Conservation (phyloP, 495 filamentous ascomycete genomes). For the Bathelium albidoporum region DNA sequence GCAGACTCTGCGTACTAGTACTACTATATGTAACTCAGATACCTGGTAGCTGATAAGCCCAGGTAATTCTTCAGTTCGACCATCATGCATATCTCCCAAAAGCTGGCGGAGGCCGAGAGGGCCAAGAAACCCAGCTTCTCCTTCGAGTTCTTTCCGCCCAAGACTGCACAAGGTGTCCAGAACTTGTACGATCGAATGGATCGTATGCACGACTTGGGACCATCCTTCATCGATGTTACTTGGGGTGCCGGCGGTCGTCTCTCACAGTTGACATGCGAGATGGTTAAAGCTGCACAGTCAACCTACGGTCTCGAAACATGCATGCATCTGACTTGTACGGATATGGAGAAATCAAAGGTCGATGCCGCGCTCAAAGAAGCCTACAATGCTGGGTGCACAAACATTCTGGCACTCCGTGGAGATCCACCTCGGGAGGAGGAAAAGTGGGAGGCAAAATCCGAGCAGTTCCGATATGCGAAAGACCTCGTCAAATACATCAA, state of each 20-base stretch:
- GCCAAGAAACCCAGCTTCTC: slow-evolving; percentile 78
- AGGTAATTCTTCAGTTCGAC: background rate
- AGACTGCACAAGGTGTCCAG: slow-evolving; percentile 96
- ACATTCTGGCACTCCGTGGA: slow-evolving; percentile 89
- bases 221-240: slow-evolving; percentile 94
- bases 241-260: slow-evolving; percentile 94
- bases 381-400: slow-evolving; percentile 93
- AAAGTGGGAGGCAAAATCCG: slow-evolving; percentile 61
- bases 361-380: slow-evolving; percentile 79
- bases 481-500: slow-evolving; percentile 93
- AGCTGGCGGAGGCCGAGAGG: slow-evolving; percentile 71
- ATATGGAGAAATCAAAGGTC: slow-evolving; percentile 87
- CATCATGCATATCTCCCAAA: slow-evolving; percentile 81
- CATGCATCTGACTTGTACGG: slow-evolving; percentile 98
- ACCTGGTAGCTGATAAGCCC: background rate
- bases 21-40: too few relatives aligned
- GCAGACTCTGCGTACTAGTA: too few relatives aligned
- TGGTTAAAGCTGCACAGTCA: slow-evolving; percentile 95
- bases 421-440: slow-evolving; percentile 94
- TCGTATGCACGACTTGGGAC: slow-evolving; percentile 90
- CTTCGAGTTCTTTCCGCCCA: slow-evolving; percentile 99
- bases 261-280: slow-evolving; percentile 89
- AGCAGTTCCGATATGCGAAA: slow-evolving; percentile 72
- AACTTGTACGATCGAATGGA: slow-evolving; percentile 99
- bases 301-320: slow-evolving; percentile 94